Percentiles rank a stretch among this genome's conserved stretches.
Evolutionary conservation across 257 asterid genomes (phyloP).

Genomic region (Salvia rosmarinus): DNA sequence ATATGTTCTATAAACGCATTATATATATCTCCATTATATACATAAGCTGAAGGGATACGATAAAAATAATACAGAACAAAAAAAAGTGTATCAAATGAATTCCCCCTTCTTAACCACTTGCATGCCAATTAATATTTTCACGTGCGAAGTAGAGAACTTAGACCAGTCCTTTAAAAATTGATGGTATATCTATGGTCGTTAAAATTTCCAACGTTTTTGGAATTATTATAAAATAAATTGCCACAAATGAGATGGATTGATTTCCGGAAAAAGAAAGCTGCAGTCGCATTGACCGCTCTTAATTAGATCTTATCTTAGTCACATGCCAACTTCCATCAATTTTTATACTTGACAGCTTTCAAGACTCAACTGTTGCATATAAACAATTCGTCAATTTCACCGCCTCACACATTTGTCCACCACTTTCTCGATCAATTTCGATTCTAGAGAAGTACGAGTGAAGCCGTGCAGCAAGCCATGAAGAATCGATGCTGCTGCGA

Average conservation of each 20-base stretch:
- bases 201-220: no score
- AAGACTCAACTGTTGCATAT: background rate
- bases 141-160: no score
- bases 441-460: background rate
- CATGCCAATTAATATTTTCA: no score
- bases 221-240: no score
- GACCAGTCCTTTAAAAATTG: no score
- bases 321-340: background rate
- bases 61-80: no score
- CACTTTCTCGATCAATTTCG: background rate
- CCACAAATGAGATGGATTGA: background rate
- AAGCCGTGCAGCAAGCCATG: constrained; percentile 26
- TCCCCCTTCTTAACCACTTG: no score
- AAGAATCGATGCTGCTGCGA: constrained; percentile 41
- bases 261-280: background rate
- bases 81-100: no score
- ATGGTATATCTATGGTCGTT: no score
- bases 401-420: background rate
- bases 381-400: background rate
- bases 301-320: constrained; percentile 11
- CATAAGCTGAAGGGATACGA: no score
- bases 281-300: background rate
- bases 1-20: no score
- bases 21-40: no score
- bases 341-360: background rate